phyloP scores from a whole-genome alignment of 2,329 filamentous ascomycete genomes.

The Ambrosiella beaveri region DNA sequence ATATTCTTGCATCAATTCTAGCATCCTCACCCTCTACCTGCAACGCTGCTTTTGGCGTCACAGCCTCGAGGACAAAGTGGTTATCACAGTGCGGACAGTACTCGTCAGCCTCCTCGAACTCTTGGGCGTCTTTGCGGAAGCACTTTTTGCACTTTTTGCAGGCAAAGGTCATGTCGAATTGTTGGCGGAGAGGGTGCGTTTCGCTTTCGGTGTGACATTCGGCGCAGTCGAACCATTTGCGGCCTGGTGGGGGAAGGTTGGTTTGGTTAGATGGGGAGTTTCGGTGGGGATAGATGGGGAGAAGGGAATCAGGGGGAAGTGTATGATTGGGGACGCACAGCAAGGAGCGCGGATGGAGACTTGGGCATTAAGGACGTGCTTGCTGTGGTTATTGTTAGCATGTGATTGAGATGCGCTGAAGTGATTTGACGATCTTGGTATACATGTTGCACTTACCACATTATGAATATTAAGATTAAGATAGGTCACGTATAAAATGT shows the following conservation, averaged over 20 bases:
- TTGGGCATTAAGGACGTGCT: constrained; percentile 96
- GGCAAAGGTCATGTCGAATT: constrained; percentile 78
- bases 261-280: neutral
- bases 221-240: constrained; percentile 97
- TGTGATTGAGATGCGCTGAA: constrained; percentile 10
- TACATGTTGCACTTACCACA: constrained; percentile 22
- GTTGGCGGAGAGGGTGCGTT: constrained; percentile 57
- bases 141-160: constrained; percentile 99
- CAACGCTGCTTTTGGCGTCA: constrained; percentile 64
- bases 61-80: constrained; percentile 85
- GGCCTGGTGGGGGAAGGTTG: constrained; percentile 33
- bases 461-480: constrained; percentile 13
- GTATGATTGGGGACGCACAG: constrained; percentile 40
- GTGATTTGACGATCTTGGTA: neutral
- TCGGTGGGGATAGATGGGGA: neutral
- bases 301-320: neutral
- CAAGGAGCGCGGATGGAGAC: constrained; percentile 90
- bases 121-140: constrained; percentile 81
- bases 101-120: constrained; percentile 94
- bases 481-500: neutral
- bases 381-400: constrained; percentile 38
- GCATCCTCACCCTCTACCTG: constrained; percentile 85
- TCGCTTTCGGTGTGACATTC: constrained; percentile 81
- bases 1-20: constrained; percentile 71
- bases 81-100: constrained; percentile 99